phyloP scores from a whole-genome alignment of 1,139 yeast species.

The Zygosaccharomyces sapae region DNA sequence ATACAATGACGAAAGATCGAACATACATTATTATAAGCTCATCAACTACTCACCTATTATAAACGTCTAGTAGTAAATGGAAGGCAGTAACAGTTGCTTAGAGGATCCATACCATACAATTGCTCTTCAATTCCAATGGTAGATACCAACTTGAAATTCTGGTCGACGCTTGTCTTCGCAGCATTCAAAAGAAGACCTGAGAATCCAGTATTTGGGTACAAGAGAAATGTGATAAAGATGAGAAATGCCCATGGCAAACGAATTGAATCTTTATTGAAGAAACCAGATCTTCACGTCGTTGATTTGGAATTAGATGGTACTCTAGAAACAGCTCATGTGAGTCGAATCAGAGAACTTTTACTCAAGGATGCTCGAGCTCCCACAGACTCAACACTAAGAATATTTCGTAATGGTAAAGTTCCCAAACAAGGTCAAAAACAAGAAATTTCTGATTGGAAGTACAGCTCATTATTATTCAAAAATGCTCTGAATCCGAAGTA shows the following conservation, averaged over 20 bases:
- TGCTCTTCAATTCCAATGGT: conserved; percentile 2
- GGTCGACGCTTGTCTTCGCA: conserved; percentile 18
- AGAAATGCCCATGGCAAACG: conserved; percentile 7
- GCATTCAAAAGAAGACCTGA: conserved; percentile 16
- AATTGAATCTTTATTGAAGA: background rate
- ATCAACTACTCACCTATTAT: background rate
- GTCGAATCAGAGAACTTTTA: conserved; percentile 7
- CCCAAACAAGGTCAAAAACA: background rate
- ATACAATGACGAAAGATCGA: background rate
- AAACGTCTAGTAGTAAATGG: background rate
- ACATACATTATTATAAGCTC: conserved; percentile 6
- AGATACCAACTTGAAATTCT: conserved; percentile 5
- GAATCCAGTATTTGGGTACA: conserved; percentile 16
- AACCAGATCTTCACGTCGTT: conserved; percentile 3
- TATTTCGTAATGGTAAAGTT: background rate
- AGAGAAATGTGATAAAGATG: conserved; percentile 13
- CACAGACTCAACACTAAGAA: background rate
- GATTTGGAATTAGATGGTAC: conserved; percentile 2
- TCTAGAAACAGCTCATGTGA: background rate
- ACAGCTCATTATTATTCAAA: conserved; percentile 9
- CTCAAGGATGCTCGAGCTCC: conserved; percentile 9
- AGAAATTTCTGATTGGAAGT: conserved; percentile 9
- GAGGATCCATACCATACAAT: background rate
- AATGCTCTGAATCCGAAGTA: conserved; percentile 9
- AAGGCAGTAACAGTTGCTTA: background rate